Conservation (phyloP, 2,329 filamentous ascomycete species). For the Botryotinia calthae region DNA sequence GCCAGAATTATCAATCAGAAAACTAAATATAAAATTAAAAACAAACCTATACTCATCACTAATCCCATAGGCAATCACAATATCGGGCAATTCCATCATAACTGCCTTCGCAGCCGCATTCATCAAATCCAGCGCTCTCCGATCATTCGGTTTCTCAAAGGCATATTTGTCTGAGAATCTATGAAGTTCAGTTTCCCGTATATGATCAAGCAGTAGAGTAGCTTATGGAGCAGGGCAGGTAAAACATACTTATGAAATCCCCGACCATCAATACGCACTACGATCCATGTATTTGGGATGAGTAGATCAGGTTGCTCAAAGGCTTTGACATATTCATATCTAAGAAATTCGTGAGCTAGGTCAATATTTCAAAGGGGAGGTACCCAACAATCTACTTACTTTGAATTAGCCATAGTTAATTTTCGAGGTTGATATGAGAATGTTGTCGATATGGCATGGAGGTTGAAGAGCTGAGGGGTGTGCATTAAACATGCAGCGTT, state of each 20-base stretch:
- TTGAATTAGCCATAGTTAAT: conserved; percentile 35
- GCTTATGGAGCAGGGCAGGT: background rate
- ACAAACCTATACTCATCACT: conserved; percentile 85
- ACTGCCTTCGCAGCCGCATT: conserved; percentile 86
- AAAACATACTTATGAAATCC: conserved; percentile 82
- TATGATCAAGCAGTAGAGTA: background rate
- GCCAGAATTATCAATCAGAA: conserved; percentile 17
- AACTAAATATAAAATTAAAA: background rate
- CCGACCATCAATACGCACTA: conserved; percentile 88
- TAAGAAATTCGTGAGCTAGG: conserved; percentile 40
- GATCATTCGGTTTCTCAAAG: conserved; percentile 92
- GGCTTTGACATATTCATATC: conserved; percentile 88
- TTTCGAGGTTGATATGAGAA: background rate
- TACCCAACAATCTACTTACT: conserved; percentile 22
- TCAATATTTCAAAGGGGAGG: background rate
- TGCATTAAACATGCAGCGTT: background rate
- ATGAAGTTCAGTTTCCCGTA: conserved; percentile 8
- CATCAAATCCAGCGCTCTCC: conserved; percentile 85
- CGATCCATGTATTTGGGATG: conserved; percentile 91
- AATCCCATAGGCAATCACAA: conserved; percentile 85
- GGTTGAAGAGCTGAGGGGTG: background rate
- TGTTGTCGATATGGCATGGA: background rate
- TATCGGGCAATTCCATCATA: conserved; percentile 77
- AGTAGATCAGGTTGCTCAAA: conserved; percentile 83
- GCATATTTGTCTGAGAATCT: conserved; percentile 80